Percentiles rank a stretch among this genome's conserved stretches.
Evolutionary conservation across 2,329 filamentous ascomycete genomes (phyloP).

Genomic region (Nemania sp.): DNA sequence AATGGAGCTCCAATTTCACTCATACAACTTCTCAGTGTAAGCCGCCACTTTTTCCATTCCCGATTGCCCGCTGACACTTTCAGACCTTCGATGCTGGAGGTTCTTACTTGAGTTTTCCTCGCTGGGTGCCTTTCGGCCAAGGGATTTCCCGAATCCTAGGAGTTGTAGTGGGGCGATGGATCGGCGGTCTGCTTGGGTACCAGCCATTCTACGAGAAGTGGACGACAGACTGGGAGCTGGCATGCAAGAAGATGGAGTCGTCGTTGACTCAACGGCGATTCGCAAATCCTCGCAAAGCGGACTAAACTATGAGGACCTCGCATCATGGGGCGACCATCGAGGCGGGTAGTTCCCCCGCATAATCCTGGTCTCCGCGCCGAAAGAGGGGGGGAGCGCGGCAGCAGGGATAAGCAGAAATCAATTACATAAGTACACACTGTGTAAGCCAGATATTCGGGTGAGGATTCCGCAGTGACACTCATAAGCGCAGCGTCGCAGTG

Average conservation of each 20-base stretch:
- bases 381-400: too few relatives aligned
- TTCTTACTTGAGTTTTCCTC: constrained; percentile 29
- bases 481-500: too few relatives aligned
- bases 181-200: constrained; percentile 44
- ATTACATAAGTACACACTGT: too few relatives aligned
- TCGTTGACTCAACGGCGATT: not conserved
- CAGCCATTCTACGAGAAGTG: constrained; percentile 44
- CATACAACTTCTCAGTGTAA: constrained; percentile 28
- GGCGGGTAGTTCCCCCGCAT: too few relatives aligned
- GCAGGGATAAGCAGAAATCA: too few relatives aligned
- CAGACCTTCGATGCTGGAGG: constrained; percentile 23
- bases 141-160: constrained; percentile 32
- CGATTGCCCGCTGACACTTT: not conserved
- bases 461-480: too few relatives aligned
- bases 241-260: constrained; percentile 38
- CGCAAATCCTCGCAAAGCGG: not conserved
- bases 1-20: constrained; percentile 1
- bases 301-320: too few relatives aligned
- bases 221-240: constrained; percentile 44
- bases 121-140: constrained; percentile 41
- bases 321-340: too few relatives aligned
- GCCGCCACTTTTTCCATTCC: not conserved
- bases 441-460: too few relatives aligned
- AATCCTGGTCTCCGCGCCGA: too few relatives aligned
- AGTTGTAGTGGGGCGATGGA: constrained; percentile 42